Evolutionary conservation across 1,284 basidiomycete genomes (phyloP).

Genomic region (Boletus holoroseus): DNA sequence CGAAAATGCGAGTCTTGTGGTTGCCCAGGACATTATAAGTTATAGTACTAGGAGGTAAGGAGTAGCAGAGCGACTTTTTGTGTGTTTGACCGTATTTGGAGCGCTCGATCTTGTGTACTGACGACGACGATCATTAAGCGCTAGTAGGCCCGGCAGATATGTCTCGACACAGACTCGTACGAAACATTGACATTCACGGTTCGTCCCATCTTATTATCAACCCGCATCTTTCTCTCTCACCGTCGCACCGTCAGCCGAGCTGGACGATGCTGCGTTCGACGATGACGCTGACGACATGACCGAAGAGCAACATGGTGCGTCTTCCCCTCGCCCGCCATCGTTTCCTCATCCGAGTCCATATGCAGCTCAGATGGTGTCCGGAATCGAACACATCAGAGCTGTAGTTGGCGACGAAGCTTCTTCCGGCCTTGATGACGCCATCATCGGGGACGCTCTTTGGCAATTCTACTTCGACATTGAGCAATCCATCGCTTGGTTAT

Average conservation of each 20-base stretch:
- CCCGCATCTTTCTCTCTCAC: not conserved
- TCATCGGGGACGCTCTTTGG: slow-evolving; percentile 83
- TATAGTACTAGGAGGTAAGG: not conserved
- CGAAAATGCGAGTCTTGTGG: slow-evolving; percentile 41
- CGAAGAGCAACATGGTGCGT: slow-evolving; percentile 61
- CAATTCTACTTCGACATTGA: slow-evolving; percentile 86
- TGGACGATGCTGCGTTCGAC: slow-evolving; percentile 66
- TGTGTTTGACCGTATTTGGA: slow-evolving; percentile 28
- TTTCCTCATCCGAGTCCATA: slow-evolving; percentile 1
- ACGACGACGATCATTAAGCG: not conserved
- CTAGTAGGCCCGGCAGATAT: slow-evolving; percentile 35
- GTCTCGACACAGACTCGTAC: slow-evolving; percentile 87
- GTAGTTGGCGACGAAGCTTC: slow-evolving; percentile 62
- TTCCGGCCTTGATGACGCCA: slow-evolving; percentile 66
- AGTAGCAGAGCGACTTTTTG: not conserved
- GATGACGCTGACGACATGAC: slow-evolving; percentile 71
- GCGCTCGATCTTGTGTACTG: not conserved
- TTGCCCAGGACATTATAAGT: slow-evolving; percentile 42
- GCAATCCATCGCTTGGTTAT: slow-evolving; percentile 67
- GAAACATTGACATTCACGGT: slow-evolving; percentile 88
- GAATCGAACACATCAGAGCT: slow-evolving; percentile 60
- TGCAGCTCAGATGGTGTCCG: slow-evolving; percentile 69
- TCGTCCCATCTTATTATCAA: slow-evolving; percentile 18
- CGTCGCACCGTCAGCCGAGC: slow-evolving; percentile 51
- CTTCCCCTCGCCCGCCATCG: not conserved